Evolutionary conservation across 164 flowering plant genomes (phyloP).

Genomic region (Annona squamosa): DNA sequence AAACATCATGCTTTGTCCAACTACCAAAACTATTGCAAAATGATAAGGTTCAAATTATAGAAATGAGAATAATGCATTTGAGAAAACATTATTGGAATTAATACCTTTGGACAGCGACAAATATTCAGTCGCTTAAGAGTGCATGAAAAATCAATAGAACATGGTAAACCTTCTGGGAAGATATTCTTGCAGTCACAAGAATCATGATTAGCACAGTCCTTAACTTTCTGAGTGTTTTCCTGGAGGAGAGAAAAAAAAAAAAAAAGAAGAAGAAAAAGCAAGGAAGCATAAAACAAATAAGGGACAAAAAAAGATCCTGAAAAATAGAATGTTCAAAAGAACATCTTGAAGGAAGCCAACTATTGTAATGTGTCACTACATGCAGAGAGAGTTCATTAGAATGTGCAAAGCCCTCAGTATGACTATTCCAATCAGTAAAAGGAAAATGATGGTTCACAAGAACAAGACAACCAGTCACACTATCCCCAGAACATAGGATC

Average conservation of each 20-base stretch:
- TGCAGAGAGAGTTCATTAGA: too few relatives aligned
- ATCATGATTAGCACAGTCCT: constrained; percentile 45
- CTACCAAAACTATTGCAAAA: neutral
- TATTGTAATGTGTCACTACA: too few relatives aligned
- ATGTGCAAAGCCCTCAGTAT: too few relatives aligned
- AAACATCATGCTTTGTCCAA: neutral
- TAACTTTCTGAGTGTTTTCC: constrained; percentile 45
- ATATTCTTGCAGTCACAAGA: constrained; percentile 55
- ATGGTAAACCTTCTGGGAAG: constrained; percentile 38
- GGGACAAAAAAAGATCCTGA: neutral
- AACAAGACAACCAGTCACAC: neutral
- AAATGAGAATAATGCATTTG: neutral
- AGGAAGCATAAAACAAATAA: constrained; percentile 3
- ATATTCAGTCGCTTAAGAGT: constrained; percentile 56
- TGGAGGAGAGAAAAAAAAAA: constrained; percentile 11
- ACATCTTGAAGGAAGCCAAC: neutral
- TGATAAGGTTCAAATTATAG: neutral
- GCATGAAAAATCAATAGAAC: constrained; percentile 54
- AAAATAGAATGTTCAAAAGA: neutral
- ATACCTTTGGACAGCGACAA: constrained; percentile 78
- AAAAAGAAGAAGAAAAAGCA: neutral
- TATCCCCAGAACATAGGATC: neutral
- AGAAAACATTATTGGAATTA: neutral
- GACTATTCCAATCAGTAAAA: neutral
- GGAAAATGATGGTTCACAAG: neutral